Evolutionary conservation across 2,329 filamentous ascomycete genomes (phyloP).

Genomic region (Colletotrichum noveboracense): DNA sequence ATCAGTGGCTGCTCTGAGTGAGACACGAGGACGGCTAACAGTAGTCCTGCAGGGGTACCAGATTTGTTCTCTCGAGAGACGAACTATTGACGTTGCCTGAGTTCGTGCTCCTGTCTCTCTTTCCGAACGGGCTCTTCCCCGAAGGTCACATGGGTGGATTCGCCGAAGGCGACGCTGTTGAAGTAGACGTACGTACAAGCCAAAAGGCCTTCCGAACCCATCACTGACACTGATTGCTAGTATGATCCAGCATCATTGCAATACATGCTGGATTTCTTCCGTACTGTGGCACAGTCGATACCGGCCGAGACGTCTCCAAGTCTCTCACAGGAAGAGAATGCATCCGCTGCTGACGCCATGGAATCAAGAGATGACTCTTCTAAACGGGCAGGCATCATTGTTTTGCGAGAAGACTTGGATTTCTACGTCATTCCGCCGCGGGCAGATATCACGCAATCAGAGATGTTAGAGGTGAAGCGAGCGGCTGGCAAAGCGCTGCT

Average conservation of each 20-base stretch:
- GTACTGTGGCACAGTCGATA: slow-evolving; percentile 95
- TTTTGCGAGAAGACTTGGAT: slow-evolving; percentile 92
- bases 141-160: slow-evolving; percentile 96
- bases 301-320: slow-evolving; percentile 74
- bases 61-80: slow-evolving; percentile 92
- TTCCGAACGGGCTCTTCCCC: slow-evolving; percentile 96
- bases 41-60: slow-evolving; percentile 73
- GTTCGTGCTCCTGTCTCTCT: slow-evolving; percentile 96
- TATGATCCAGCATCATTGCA: slow-evolving; percentile 96
- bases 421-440: slow-evolving; percentile 95
- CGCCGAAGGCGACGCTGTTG: slow-evolving; percentile 91
- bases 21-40: not conserved
- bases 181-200: slow-evolving; percentile 84
- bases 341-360: slow-evolving; percentile 73
- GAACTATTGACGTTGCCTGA: slow-evolving; percentile 95
- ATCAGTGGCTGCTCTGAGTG: not conserved
- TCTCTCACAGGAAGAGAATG: slow-evolving; percentile 66
- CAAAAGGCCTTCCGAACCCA: not conserved
- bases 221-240: slow-evolving; percentile 53
- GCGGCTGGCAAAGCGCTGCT: slow-evolving; percentile 87
- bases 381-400: slow-evolving; percentile 96
- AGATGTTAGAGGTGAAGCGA: slow-evolving; percentile 97
- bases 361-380: slow-evolving; percentile 74
- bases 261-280: slow-evolving; percentile 99
- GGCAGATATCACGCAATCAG: slow-evolving; percentile 80